Evolutionary conservation across 2,329 filamentous ascomycete genomes (phyloP), one percentile per base, ranked within the genome.

Genomic region (Monosporascus sp.): DNA sequence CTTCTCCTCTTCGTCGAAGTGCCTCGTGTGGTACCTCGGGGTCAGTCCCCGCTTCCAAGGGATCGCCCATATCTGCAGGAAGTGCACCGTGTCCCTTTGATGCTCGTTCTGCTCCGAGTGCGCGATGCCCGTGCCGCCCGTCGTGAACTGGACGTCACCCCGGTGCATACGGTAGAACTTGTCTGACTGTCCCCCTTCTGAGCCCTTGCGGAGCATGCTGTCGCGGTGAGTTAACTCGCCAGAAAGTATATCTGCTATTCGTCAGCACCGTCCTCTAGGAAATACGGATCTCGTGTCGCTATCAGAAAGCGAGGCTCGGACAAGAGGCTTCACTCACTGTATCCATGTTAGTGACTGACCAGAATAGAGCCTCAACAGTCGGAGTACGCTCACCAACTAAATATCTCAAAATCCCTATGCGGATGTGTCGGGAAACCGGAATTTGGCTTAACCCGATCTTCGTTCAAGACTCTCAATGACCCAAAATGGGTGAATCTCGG

Each of bases 211-310:
- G 61, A 89, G 81, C 85, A 95, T 92, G 55, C 83, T 88, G 72
- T 96, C 90, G 47, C 90, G 86, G 74, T 96, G 91, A 47, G 91
- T 93, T 57, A 96, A 81, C 71, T 93, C 89, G 58, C 91, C 90
- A 47, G 78, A 83, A n/a, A 96, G 77, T 64, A 95, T 86, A 72
- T 96, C 64, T 47, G 22, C 20, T 42, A 15, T 24, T 6, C 2
- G 39, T 42, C 39, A 42, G 39, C 18, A 18, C 11, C 17, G 6
- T 6, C 8, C 39, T 24, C 18, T 1, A 9, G 20, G 17, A 39
- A 20, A n/a, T 17, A 39, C 3, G 17, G 6, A 11, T 20, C 18
- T 17, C 14, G 8, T 20, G 17, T 6, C 17, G n/a, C 8, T 24
- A 14, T 11, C 11, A 20, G 3, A 8, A 18, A 14, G 39, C 8